Evolutionary conservation across 306 rosid genomes (phyloP).

Genomic region (Oxytropis ochrocephala): DNA sequence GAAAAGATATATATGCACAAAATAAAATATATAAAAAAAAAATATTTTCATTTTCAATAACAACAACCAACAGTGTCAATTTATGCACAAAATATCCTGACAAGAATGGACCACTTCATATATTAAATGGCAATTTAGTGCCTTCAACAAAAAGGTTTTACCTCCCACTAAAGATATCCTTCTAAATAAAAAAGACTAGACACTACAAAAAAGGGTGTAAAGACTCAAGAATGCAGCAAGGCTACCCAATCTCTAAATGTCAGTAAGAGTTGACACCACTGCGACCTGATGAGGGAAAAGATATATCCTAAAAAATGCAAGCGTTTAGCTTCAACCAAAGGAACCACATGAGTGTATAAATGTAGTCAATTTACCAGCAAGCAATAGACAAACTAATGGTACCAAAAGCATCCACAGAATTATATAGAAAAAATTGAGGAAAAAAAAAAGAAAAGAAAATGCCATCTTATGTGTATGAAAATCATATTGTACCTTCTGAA

Average conservation of each 20-base stretch:
- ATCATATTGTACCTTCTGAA: conserved; percentile 47
- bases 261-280: neutral
- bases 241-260: neutral
- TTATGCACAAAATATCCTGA: neutral
- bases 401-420: conserved; percentile 9
- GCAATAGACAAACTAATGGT: neutral
- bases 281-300: neutral
- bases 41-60: neutral
- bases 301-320: neutral
- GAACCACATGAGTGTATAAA: conserved; percentile 1
- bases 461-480: neutral
- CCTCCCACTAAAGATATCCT: neutral
- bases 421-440: neutral
- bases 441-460: neutral
- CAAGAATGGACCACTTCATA: neutral
- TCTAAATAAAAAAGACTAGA: neutral
- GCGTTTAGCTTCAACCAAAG: neutral
- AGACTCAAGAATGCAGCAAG: neutral
- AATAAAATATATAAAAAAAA: neutral
- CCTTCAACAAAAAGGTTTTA: neutral
- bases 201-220: neutral
- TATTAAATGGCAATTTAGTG: neutral
- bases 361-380: neutral
- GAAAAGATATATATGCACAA: too few relatives aligned
- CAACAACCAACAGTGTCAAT: conserved; percentile 5